A percentile compares a stretch with the other conserved stretches of the same genome.
These are phyloP conservation scores for Pythium grandisporangium DNA, from an alignment of 352 stramenopile species.

Conservation along the genomic window DNA sequence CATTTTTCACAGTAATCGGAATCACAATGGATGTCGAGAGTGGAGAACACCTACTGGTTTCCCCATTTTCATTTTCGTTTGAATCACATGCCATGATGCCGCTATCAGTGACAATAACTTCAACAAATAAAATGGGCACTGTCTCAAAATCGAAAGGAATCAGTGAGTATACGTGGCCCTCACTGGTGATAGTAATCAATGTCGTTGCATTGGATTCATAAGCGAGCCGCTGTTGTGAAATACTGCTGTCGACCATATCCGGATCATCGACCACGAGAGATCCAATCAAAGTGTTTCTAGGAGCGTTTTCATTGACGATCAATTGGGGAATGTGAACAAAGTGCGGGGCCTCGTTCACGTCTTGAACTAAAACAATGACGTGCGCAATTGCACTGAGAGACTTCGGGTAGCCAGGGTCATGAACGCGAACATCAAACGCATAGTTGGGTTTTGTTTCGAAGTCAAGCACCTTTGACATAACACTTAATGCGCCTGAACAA, in stretches of 20 bases:
- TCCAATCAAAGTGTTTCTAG: slow-evolving; percentile 20
- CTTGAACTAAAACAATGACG: slow-evolving; percentile 22
- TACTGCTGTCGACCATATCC: too few relatives aligned
- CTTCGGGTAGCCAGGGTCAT: slow-evolving; percentile 27
- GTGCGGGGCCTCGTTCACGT: slow-evolving; percentile 41
- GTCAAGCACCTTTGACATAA: slow-evolving; percentile 36
- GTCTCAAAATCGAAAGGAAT: slow-evolving; percentile 28
- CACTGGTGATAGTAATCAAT: slow-evolving; percentile 18
- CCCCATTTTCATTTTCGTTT: not conserved
- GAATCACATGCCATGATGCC: slow-evolving; percentile 13
- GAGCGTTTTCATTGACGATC: slow-evolving; percentile 29
- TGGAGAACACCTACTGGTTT: slow-evolving; percentile 8
- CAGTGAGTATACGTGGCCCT: slow-evolving; percentile 6
- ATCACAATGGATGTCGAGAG: slow-evolving; percentile 5
- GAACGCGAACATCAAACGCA: slow-evolving; percentile 28
- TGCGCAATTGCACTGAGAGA: slow-evolving; percentile 14
- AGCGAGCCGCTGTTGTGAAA: too few relatives aligned
- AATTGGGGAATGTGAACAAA: slow-evolving; percentile 20
- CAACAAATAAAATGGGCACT: slow-evolving; percentile 14
- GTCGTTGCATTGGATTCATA: slow-evolving; percentile 24
- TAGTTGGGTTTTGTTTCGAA: slow-evolving; percentile 33
- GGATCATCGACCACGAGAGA: slow-evolving; percentile 27
- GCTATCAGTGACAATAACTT: slow-evolving; percentile 23
- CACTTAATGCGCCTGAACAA: slow-evolving; percentile 34
- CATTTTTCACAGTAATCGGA: slow-evolving; percentile 15